Evolutionary conservation across 176 grass and related monocot species (phyloP).

Genomic region (Musa itinerans): DNA sequence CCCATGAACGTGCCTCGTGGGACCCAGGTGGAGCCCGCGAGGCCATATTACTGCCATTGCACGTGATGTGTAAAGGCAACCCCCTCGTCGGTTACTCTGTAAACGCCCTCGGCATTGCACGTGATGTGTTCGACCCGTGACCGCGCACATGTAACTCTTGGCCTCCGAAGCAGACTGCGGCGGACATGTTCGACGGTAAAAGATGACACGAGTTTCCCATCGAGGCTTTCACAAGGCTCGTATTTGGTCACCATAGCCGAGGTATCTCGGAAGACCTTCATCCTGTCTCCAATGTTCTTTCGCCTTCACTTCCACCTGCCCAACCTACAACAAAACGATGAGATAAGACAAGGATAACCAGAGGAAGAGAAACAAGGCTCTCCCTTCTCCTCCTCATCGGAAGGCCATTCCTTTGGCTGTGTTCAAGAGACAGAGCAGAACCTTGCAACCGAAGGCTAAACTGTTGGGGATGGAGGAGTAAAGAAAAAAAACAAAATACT

Average conservation of each 20-base stretch:
- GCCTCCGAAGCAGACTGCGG: too few species aligned
- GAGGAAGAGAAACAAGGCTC: neutral
- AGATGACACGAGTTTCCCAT: neutral
- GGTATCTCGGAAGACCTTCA: constrained; percentile 64
- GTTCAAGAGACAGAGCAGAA: neutral
- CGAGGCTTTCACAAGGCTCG: constrained; percentile 36
- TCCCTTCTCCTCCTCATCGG: constrained; percentile 19
- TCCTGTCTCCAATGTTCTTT: constrained; percentile 91
- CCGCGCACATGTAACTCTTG: too few species aligned
- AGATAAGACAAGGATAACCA: constrained; percentile 5
- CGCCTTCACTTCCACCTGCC: constrained; percentile 72
- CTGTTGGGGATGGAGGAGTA: too few species aligned
- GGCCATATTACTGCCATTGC: too few species aligned
- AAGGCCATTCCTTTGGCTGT: constrained; percentile 9
- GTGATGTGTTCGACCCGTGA: too few species aligned
- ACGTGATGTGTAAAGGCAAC: too few species aligned
- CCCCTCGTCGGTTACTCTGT: too few species aligned
- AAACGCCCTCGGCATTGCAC: too few species aligned
- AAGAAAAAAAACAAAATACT: too few species aligned
- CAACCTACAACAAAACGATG: constrained; percentile 1
- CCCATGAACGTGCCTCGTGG: too few species aligned
- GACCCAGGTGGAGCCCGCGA: too few species aligned
- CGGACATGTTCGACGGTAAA: too few species aligned
- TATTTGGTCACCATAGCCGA: constrained; percentile 77
- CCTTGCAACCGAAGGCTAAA: neutral